A percentile compares a stretch with the other conserved stretches of the same genome.
Evolutionary conservation across 768 basidiomycete species (phyloP).

Genomic region (Lentinula lateritia): DNA sequence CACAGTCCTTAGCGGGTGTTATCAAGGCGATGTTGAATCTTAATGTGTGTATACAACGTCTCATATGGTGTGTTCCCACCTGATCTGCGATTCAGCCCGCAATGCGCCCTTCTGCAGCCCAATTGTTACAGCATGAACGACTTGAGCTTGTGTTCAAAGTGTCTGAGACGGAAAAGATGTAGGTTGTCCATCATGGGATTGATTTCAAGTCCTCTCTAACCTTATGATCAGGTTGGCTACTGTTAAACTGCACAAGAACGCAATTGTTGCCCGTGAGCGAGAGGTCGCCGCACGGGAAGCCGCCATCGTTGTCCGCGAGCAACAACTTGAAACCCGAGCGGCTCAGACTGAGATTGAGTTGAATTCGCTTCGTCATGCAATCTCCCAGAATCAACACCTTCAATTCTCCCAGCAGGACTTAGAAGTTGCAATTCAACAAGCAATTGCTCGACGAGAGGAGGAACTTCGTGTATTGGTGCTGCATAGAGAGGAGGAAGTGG

Average conservation of each 20-base stretch:
- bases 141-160: constrained; percentile 67
- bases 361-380: constrained; percentile 36
- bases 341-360: constrained; percentile 60
- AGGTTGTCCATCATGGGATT: constrained; percentile 14
- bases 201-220: not conserved
- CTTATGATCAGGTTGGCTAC: constrained; percentile 44
- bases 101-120: constrained; percentile 78
- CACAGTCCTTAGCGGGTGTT: constrained; percentile 59
- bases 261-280: constrained; percentile 53
- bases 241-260: constrained; percentile 59
- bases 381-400: constrained; percentile 30
- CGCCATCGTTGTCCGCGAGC: constrained; percentile 49
- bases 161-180: constrained; percentile 77
- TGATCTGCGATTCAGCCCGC: constrained; percentile 50
- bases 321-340: constrained; percentile 39
- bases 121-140: constrained; percentile 77
- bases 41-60: constrained; percentile 44
- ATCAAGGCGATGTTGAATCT: constrained; percentile 87
- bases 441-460: constrained; percentile 58
- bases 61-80: not conserved
- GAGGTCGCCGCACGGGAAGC: constrained; percentile 58
- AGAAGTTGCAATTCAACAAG: constrained; percentile 47
- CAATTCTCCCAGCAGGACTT: constrained; percentile 29
- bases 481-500: constrained; percentile 69
- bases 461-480: constrained; percentile 61